phyloP scores from a whole-genome alignment of 768 basidiomycete genomes.

The Porphyrellus cyaneotinctus region DNA sequence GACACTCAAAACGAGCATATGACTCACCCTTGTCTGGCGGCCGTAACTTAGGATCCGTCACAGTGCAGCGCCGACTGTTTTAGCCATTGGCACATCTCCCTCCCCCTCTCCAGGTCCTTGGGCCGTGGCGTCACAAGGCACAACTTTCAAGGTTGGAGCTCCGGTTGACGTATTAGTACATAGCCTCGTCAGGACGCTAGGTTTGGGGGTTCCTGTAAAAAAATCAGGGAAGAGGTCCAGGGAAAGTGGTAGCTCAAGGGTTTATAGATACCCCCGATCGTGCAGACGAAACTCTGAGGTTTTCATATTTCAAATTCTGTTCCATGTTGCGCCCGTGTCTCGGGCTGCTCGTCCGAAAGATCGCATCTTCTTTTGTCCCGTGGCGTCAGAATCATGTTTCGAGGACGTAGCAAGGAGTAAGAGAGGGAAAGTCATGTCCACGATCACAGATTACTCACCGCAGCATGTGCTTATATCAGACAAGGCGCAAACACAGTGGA shows the following conservation, averaged over 20 bases:
- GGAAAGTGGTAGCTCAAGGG: background rate
- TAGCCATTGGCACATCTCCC: background rate
- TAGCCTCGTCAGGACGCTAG: background rate
- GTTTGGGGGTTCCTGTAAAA: background rate
- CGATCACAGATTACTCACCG: background rate
- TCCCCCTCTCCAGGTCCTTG: background rate
- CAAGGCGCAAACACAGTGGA: background rate
- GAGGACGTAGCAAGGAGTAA: too few species aligned
- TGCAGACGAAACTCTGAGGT: conserved; percentile 15
- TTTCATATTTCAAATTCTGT: conserved; percentile 18
- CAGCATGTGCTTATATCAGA: background rate
- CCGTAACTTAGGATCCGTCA: too few species aligned
- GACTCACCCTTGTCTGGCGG: background rate
- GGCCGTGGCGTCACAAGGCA: background rate
- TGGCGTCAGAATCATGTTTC: background rate
- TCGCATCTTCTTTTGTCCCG: background rate
- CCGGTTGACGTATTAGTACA: conserved; percentile 1
- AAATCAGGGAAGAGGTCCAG: background rate
- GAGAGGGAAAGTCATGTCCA: too few species aligned
- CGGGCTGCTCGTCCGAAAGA: background rate
- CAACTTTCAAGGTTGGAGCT: conserved; percentile 6
- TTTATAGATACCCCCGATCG: background rate
- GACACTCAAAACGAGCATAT: background rate
- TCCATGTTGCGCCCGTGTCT: background rate
- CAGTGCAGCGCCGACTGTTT: background rate